Evolutionary conservation across 2,329 filamentous ascomycete species (phyloP), one percentile per base, ranked within the genome.

Genomic region (Lasiodiplodia hormozganensis): DNA sequence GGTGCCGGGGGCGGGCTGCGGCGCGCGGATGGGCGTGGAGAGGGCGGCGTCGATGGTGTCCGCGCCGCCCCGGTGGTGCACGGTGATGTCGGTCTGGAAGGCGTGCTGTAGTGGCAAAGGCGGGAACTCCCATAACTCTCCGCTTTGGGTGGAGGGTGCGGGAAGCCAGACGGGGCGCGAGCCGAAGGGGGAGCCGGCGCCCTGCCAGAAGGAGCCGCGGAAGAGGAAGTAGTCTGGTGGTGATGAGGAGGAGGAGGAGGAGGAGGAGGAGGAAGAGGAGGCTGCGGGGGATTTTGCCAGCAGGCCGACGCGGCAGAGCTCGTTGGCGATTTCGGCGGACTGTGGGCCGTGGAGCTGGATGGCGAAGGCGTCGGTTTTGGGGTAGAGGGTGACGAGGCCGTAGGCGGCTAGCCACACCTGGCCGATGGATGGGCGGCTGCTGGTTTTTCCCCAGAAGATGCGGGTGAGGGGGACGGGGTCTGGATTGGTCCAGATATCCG

Each of bases 1-100:
- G 1, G 89, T 86, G 3, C 91, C 90, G 0, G 90, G 90, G 1
- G 83, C 81, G 7, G 92, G 92, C 81, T n/a, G 94, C 94, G 40
- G 88, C 1, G 89, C 88, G 11, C 92, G 88, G 10, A 90, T 83
- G 3, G 92, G 92, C n/a, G 36, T 16, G 53, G 53, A n/a, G 70
- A 71, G 11, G 65, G 69, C 52, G 79, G 94, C 92, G 78, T 87
- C 88, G 11, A 87, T 84, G 76, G 90, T 87, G 11, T 87, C 80
- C 25, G 25, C 25, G 25, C 25, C 25, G 25, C 25, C 47, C 2
- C 18, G 47, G 11, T n/a, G 14, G 52, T 54, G 5, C 5, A 18
- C 16, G 8, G 4, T 2, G 38, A 16, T 2, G 16, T 14, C 12
- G 0, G 38, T 34, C 1, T 34, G 38, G 38, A 18, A 43, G 14